A percentile compares a stretch with the other conserved stretches of the same genome.
Evolutionary conservation across 805 yeast species (phyloP).

Genomic region (Lipomyces orientalis): DNA sequence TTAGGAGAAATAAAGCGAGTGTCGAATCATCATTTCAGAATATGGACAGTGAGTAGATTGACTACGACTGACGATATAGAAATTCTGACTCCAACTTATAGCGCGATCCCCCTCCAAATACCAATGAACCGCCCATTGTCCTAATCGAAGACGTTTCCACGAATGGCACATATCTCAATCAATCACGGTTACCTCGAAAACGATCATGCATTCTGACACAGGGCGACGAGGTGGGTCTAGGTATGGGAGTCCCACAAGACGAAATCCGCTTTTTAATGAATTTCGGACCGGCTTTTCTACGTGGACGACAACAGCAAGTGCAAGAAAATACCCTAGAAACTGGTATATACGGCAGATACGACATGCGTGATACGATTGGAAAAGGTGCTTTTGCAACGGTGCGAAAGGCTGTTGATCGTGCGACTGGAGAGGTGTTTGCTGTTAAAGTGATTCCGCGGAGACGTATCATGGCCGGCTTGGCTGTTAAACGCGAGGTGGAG

Average conservation of each 20-base stretch:
- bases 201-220: slow-evolving; percentile 81
- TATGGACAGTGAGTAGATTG: slow-evolving; percentile 52
- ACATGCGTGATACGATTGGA: slow-evolving; percentile 84
- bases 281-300: slow-evolving; percentile 46
- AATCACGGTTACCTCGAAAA: slow-evolving; percentile 71
- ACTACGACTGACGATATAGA: background rate
- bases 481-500: slow-evolving; percentile 84
- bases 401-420: slow-evolving; percentile 83
- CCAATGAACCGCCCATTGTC: slow-evolving; percentile 18
- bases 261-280: slow-evolving; percentile 56
- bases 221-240: slow-evolving; percentile 93
- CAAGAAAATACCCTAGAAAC: background rate
- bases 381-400: slow-evolving; percentile 99
- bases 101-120: slow-evolving; percentile 46
- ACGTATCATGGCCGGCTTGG: slow-evolving; percentile 75
- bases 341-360: slow-evolving; percentile 69
- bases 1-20: slow-evolving; percentile 68
- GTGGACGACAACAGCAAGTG: background rate
- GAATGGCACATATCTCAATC: slow-evolving; percentile 90
- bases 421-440: slow-evolving; percentile 85
- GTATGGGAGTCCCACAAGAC: slow-evolving; percentile 81
- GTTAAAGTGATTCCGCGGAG: slow-evolving; percentile 87
- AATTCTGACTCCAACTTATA: background rate
- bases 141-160: slow-evolving; percentile 69
- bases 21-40: slow-evolving; percentile 70